Evolutionary conservation across 306 rosid genomes (phyloP), one percentile per base, ranked within the genome.

Genomic region (Acacia melanoxylon): DNA sequence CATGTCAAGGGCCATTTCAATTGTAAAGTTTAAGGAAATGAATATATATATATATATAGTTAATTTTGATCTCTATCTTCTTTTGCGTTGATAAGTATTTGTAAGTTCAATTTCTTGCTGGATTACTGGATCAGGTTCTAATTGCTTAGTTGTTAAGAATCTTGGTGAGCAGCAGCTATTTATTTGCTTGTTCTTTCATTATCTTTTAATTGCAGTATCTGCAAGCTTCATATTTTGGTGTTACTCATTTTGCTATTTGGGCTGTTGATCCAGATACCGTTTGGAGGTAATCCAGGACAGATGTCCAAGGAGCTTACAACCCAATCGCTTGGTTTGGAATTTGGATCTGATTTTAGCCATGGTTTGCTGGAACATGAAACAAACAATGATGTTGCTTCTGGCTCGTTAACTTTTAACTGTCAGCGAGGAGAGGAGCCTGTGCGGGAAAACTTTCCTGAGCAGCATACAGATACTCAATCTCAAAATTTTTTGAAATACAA

Each of bases 231-330:
- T 80, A 27, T 66, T 65, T 44, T 72, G 12, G 17, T 84, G 45
- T 67, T 63, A 68, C 73, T 79, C 48, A 37, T 80, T 84, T 81
- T 78, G n/a, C 61, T 81, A 25, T 86, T 80, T 77, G 41, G 56
- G 65, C 84, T 80, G 44, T 83, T 70, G 70, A 62, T 85, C 51
- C 90, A 94, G 98, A 68, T 86, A 82, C 83, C 94, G 70, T 80
- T 87, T 63, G 98, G 76, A 70, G 90, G 89, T 71, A 75, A 78
- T 78, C 76, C 82, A 49, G 86, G 80, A 77, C 85, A 83, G 74
- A 80, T 83, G 44, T 81, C 86, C 17, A 85, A 87, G 24, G 90
- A 88, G 86, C 46, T 77, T 62, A 80, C 83, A 75, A 83, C 84
- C 78, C 92, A 91, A 77, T 87, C 86, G 6, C 22, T 85, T 61